Evolutionary conservation across 805 yeast genomes (phyloP).

Genomic region (Candida rishiriensis): DNA sequence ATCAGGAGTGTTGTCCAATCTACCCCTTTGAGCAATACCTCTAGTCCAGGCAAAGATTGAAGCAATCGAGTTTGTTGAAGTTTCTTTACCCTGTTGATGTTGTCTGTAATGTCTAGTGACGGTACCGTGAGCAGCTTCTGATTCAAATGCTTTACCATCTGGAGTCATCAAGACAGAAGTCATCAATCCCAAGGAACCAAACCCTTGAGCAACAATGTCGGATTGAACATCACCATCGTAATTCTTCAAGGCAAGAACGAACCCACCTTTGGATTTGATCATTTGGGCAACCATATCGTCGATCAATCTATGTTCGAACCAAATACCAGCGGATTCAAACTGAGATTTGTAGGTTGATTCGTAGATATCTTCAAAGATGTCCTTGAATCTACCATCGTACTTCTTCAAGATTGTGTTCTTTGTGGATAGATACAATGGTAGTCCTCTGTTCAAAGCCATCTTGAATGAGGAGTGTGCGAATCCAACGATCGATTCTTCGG

Average conservation of each 20-base stretch:
- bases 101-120: constrained; percentile 96
- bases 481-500: constrained; percentile 83
- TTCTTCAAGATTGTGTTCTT: constrained; percentile 92
- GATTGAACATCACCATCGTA: constrained; percentile 98
- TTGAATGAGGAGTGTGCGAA: constrained; percentile 93
- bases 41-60: constrained; percentile 97
- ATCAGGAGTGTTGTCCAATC: constrained; percentile 79
- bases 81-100: constrained; percentile 94
- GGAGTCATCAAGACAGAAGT: constrained; percentile 96
- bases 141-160: constrained; percentile 91
- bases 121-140: constrained; percentile 99
- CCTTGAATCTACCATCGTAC: constrained; percentile 95
- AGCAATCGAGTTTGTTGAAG: constrained; percentile 95
- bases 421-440: constrained; percentile 83
- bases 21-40: constrained; percentile 91
- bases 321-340: constrained; percentile 78
- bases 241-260: constrained; percentile 92
- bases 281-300: constrained; percentile 99
- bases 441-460: constrained; percentile 71
- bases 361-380: constrained; percentile 79
- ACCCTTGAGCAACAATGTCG: constrained; percentile 97
- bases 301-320: constrained; percentile 95
- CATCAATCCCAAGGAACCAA: constrained; percentile 95
- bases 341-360: constrained; percentile 60
- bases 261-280: constrained; percentile 95